phyloP scores from a whole-genome alignment of 2,329 filamentous ascomycete species.

The Cladophialophora psammophila region DNA sequence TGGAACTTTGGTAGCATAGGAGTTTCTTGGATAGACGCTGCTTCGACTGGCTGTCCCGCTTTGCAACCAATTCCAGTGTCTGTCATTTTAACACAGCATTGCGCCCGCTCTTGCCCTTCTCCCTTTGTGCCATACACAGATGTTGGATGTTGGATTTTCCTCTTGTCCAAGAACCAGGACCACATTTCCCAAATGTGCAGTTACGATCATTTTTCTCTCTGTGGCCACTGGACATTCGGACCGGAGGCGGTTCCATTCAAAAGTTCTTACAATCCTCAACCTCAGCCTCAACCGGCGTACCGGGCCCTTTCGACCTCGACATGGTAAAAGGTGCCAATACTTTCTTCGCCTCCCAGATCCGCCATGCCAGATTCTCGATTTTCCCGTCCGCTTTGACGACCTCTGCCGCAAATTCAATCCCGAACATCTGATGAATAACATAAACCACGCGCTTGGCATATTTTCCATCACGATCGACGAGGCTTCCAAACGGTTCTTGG shows the following conservation, averaged over 20 bases:
- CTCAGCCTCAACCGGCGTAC: constrained; percentile 58
- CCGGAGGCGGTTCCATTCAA: background rate
- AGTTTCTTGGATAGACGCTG: constrained; percentile 2
- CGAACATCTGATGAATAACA: constrained; percentile 94
- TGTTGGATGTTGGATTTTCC: background rate
- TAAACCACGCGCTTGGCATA: constrained; percentile 91
- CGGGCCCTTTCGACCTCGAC: constrained; percentile 68
- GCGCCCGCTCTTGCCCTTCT: background rate
- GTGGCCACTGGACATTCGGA: background rate
- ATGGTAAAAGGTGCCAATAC: constrained; percentile 81
- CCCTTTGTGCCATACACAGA: background rate
- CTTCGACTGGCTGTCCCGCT: background rate
- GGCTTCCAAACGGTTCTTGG: constrained; percentile 82
- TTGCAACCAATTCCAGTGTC: background rate
- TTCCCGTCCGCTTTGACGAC: constrained; percentile 93
- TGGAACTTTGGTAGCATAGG: background rate
- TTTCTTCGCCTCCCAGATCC: constrained; percentile 94
- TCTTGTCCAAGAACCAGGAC: background rate
- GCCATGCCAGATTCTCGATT: constrained; percentile 88
- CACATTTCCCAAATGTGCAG: background rate
- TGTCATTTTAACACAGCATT: background rate
- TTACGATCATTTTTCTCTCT: background rate
- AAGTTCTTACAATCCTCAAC: background rate
- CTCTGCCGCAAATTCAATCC: constrained; percentile 90
- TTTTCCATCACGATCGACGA: constrained; percentile 86